A percentile compares a stretch with the other conserved stretches of the same genome.
Conservation (phyloP, 2,329 filamentous ascomycete species). For the Aureobasidium uvarum region DNA sequence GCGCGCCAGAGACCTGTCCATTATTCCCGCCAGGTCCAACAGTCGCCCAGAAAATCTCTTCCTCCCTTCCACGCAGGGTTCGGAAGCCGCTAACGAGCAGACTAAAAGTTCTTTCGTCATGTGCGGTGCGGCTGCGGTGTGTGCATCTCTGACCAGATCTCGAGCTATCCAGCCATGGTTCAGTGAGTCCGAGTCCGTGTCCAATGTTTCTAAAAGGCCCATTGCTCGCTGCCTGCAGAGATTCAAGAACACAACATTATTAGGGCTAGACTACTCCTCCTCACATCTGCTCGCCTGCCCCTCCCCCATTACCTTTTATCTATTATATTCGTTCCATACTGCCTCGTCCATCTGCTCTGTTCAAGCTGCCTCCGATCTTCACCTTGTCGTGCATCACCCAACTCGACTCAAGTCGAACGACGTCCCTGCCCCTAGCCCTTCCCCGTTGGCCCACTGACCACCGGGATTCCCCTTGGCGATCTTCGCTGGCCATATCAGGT, state of each 20-base stretch:
- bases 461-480: conserved; percentile 20
- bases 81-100: conserved; percentile 23
- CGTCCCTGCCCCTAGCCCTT: conserved; percentile 9
- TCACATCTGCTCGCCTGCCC: neutral
- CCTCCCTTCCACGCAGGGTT: conserved; percentile 20
- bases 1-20: conserved; percentile 18
- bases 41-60: conserved; percentile 24
- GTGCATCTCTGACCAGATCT: conserved; percentile 26
- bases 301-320: conserved; percentile 5
- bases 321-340: conserved; percentile 8
- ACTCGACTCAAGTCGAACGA: conserved; percentile 24
- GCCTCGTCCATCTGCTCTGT: neutral
- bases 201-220: conserved; percentile 24
- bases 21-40: conserved; percentile 23
- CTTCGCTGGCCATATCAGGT: conserved; percentile 15
- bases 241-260: conserved; percentile 8
- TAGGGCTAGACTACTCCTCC: conserved; percentile 18
- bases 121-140: conserved; percentile 22
- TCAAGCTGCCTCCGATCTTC: conserved; percentile 16
- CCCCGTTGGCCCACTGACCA: conserved; percentile 17
- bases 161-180: conserved; percentile 24
- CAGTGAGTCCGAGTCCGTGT: conserved; percentile 23
- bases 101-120: conserved; percentile 27
- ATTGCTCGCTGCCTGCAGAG: conserved; percentile 24
- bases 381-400: conserved; percentile 13